Evolutionary conservation across 2,329 filamentous ascomycete species (phyloP), one percentile per base, ranked within the genome.

Genomic region (Daldinia sp.): DNA sequence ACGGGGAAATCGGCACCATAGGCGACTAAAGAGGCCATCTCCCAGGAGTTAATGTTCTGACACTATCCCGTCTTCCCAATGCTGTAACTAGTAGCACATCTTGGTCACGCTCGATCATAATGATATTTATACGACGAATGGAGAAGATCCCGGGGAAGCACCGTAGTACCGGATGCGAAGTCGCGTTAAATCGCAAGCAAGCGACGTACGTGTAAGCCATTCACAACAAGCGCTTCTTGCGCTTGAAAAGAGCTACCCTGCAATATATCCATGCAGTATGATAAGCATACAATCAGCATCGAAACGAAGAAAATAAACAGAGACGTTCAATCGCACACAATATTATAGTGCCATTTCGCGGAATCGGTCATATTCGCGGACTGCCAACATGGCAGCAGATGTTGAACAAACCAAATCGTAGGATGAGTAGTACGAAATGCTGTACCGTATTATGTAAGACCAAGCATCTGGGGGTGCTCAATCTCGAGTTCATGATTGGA

Each of bases 321-420:
- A 27, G 21, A 15, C 1, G 15, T 8, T 49, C n/a, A 34, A 57
- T 50, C 37, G n/a, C 25, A 41, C 23, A 30, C 27, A 43, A 7
- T 25, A 45, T 51, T 32, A 43, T 27, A 57, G 53, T 58, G 53
- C 25, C n/a, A 54, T 54, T 48, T 62, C 58, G 62, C 41, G 58
- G 62, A 65, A 37, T 30, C 62, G 62, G 62, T 41, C 58, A 30
- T 41, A 47, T 48, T 53, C 7, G 52, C 29, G 30, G 27, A 45
- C 13, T 27, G 39, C 39, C 39, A 45, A 8, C 39, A 32, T 43
- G 41, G 25, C 27, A 21, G 54, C 43, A 50, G 41, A 50, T 23
- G 29, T n/a, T 30, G 41, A 34, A 47, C 54, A 54, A 62, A 62
- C 53, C 53, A 56, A 21, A 52, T 39, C 17, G 23, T 41, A 48